Evolutionary conservation across 2,329 filamentous ascomycete species (phyloP).

Genomic region (Mollisiaceae sp.): DNA sequence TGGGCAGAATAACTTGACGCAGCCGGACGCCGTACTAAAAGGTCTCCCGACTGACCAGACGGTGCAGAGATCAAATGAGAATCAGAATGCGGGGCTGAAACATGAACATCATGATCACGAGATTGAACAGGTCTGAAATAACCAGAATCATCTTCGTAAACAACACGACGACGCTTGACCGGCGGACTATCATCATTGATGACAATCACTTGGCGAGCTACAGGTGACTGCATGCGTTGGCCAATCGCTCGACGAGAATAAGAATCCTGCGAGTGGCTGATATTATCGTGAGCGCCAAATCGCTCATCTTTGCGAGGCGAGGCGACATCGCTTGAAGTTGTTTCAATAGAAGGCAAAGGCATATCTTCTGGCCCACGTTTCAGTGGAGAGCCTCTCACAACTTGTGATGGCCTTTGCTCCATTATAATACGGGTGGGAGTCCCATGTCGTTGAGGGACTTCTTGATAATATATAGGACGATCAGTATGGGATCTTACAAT

Average conservation of each 20-base stretch:
- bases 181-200: constrained; percentile 41
- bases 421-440: constrained; percentile 27
- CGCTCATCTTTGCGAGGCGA: constrained; percentile 32
- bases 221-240: constrained; percentile 31
- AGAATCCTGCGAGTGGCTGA: constrained; percentile 27
- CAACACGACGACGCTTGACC: constrained; percentile 39
- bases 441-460: constrained; percentile 26
- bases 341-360: constrained; percentile 43
- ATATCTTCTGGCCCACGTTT: constrained; percentile 40
- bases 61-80: constrained; percentile 35
- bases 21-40: constrained; percentile 25
- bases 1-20: constrained; percentile 31
- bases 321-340: constrained; percentile 34
- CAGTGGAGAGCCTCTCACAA: constrained; percentile 38
- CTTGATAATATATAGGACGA: constrained; percentile 31
- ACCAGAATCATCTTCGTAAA: constrained; percentile 37
- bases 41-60: constrained; percentile 32
- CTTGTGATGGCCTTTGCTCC: constrained; percentile 36
- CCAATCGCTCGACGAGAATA: constrained; percentile 32
- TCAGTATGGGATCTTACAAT: constrained; percentile 35
- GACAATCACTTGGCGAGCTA: constrained; percentile 38
- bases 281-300: constrained; percentile 24
- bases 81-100: constrained; percentile 32
- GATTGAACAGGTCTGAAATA: constrained; percentile 36
- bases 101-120: constrained; percentile 31